Percentiles rank a stretch among this genome's conserved stretches.
phyloP scores from a whole-genome alignment of 2,329 filamentous ascomycete genomes.

The Purpureocillium lavendulum region DNA sequence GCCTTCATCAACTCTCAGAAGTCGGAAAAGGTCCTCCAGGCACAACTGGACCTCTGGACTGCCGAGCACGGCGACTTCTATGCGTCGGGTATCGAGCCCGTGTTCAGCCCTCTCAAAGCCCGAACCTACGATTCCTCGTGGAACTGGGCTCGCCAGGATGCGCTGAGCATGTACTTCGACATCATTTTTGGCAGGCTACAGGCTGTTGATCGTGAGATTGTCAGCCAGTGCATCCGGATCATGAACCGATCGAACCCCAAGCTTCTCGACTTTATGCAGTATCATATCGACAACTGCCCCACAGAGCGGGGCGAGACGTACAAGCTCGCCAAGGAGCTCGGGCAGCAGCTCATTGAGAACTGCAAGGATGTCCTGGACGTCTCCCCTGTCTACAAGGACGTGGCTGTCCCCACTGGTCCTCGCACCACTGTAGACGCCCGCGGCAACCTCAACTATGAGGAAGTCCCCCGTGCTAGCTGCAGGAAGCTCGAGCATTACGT shows the following conservation, averaged over 20 bases:
- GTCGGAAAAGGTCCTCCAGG: conserved; percentile 79
- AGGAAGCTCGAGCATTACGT: conserved; percentile 98
- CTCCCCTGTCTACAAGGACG: conserved; percentile 91
- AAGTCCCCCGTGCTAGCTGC: conserved; percentile 78
- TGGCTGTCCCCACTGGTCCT: conserved; percentile 82
- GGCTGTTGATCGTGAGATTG: conserved; percentile 92
- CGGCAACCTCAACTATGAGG: conserved; percentile 87
- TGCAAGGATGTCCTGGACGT: conserved; percentile 84
- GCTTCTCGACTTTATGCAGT: conserved; percentile 98
- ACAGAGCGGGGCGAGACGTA: conserved; percentile 96
- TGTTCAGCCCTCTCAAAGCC: conserved; percentile 89
- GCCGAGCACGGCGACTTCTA: conserved; percentile 96
- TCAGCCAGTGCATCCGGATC: conserved; percentile 96
- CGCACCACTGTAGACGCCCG: conserved; percentile 87
- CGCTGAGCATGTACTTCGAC: conserved; percentile 97
- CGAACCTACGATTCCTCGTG: conserved; percentile 96
- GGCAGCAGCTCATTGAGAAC: conserved; percentile 90
- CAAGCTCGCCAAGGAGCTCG: conserved; percentile 91
- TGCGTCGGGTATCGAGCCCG: conserved; percentile 85
- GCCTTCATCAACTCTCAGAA: conserved; percentile 78
- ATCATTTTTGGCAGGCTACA: conserved; percentile 95
- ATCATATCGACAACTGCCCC: conserved; percentile 98
- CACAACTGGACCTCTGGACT: conserved; percentile 90
- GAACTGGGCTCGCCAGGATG: conserved; percentile 99
- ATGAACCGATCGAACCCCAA: conserved; percentile 98